These are phyloP conservation scores for Tricholoma flavovirens DNA, from an alignment of 768 basidiomycete species.

Conservation along the genomic window DNA sequence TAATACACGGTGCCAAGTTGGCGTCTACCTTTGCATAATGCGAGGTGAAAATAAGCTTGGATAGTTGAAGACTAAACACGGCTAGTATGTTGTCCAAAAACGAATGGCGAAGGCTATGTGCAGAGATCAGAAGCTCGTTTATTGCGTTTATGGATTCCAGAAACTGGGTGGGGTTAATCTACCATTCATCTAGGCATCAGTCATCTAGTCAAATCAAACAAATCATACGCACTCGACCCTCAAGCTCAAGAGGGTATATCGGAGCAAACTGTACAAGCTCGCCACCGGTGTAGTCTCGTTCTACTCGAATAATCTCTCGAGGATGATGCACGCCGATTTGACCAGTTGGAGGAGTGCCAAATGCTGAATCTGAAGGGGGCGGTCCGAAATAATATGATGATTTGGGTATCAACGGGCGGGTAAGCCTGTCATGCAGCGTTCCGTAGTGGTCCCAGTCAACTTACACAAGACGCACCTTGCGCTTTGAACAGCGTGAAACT, in stretches of 20 bases:
- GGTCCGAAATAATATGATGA: conserved; percentile 85
- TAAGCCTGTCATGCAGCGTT: conserved; percentile 18
- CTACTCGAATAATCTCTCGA: conserved; percentile 85
- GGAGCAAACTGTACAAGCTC: conserved; percentile 89
- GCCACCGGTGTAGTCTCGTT: conserved; percentile 88
- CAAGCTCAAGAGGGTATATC: conserved; percentile 86
- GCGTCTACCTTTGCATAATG: conserved; percentile 76
- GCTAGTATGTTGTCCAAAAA: conserved; percentile 77
- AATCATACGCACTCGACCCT: conserved; percentile 68
- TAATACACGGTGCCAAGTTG: neutral
- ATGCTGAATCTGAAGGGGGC: conserved; percentile 71
- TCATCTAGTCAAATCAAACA: neutral
- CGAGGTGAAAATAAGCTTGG: conserved; percentile 56
- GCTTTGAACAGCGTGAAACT: conserved; percentile 38
- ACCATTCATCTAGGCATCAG: conserved; percentile 7
- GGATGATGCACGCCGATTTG: conserved; percentile 87
- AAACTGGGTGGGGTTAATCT: conserved; percentile 92
- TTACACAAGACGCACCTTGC: conserved; percentile 31
- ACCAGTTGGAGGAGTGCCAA: conserved; percentile 74
- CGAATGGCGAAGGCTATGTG: conserved; percentile 70
- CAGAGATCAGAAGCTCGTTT: conserved; percentile 83
- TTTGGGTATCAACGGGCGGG: conserved; percentile 57
- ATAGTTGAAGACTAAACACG: conserved; percentile 76
- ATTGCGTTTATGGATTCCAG: conserved; percentile 85
- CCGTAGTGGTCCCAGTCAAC: conserved; percentile 9